Evolutionary conservation across 2,329 filamentous ascomycete genomes (phyloP).

Genomic region (Colletotrichum neosansevieriae): DNA sequence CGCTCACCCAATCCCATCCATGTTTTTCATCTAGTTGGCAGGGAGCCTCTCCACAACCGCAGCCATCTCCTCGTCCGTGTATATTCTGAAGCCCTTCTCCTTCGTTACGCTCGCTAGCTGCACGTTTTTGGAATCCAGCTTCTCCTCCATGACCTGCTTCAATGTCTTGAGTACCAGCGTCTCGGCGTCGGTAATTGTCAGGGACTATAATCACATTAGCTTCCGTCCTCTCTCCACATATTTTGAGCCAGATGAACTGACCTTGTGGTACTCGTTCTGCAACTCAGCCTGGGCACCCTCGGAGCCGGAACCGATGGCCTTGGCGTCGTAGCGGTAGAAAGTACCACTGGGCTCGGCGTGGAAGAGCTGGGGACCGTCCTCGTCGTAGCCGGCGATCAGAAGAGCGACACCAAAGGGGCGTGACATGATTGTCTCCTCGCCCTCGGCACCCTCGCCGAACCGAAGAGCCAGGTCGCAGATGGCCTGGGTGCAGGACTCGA

Average conservation of each 20-base stretch:
- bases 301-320: slow-evolving; percentile 96
- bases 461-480: slow-evolving; percentile 97
- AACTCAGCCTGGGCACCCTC: slow-evolving; percentile 98
- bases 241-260: slow-evolving; percentile 46
- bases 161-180: slow-evolving; percentile 96
- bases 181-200: slow-evolving; percentile 93
- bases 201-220: slow-evolving; percentile 65
- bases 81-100: slow-evolving; percentile 98
- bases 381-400: slow-evolving; percentile 96
- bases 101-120: slow-evolving; percentile 98
- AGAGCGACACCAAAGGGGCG: slow-evolving; percentile 96
- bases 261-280: slow-evolving; percentile 98
- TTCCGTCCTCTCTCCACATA: background rate
- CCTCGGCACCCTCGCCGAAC: slow-evolving; percentile 97
- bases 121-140: slow-evolving; percentile 98
- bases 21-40: slow-evolving; percentile 62
- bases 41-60: slow-evolving; percentile 87
- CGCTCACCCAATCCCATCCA: background rate
- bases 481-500: slow-evolving; percentile 98
- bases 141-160: slow-evolving; percentile 99
- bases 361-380: slow-evolving; percentile 96
- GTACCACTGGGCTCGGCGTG: slow-evolving; percentile 98
- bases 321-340: slow-evolving; percentile 99
- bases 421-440: slow-evolving; percentile 99
- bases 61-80: slow-evolving; percentile 97